Base-by-base conservation (phyloP, 371 early-diverging fungal genomes). In the Batrachochytrium dendrobatidis region DNA sequence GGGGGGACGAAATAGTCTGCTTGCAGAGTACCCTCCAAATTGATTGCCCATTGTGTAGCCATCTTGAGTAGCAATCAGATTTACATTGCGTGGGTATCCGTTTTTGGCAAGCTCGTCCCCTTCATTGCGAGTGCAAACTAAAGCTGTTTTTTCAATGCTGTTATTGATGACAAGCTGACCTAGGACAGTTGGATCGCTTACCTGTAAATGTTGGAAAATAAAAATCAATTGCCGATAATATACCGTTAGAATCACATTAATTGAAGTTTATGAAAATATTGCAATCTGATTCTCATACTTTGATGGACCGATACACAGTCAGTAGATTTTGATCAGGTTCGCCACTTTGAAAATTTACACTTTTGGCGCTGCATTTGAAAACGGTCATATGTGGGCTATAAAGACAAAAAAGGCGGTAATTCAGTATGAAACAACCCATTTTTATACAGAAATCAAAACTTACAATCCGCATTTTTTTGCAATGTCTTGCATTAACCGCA, bases 101-200 rank as follows among this genome's bases (percentile, higher is more conserved):
- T 44, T 31, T 15, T 52, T 55, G 33, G 89, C 90, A n/a, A 94
- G 55, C 0, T 65, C 53, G 64, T 94, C 90, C 12, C 89, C 97
- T 31, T 82, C 77, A 0, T 65, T 62, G 52, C 92, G 86, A 29
- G 81, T 74, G 17, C 81, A 74, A 39, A 92, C 83, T 35, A 96
- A 68, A n/a, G 91, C 75, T 4, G 75, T 81, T 25, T 83, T 77
- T 67, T 96, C 94, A 59, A 93, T 89, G 31, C 73, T 67, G 62
- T 74, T 74, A 34, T 80, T 67, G 44, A 87, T 81, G 61, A 95
- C 86, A 60, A 96, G 67, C 61, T 85, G 84, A 1, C 87, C 78
- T 34, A 84, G 83, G 8, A 92, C 93, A 63, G 84, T 76, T 53
- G 85, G 85, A 58, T 92, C 69, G 30, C 75, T 67, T 56, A 93